These are phyloP conservation scores for Benincasa hispida DNA, from an alignment of 306 rosid species.

Conservation along the genomic window DNA sequence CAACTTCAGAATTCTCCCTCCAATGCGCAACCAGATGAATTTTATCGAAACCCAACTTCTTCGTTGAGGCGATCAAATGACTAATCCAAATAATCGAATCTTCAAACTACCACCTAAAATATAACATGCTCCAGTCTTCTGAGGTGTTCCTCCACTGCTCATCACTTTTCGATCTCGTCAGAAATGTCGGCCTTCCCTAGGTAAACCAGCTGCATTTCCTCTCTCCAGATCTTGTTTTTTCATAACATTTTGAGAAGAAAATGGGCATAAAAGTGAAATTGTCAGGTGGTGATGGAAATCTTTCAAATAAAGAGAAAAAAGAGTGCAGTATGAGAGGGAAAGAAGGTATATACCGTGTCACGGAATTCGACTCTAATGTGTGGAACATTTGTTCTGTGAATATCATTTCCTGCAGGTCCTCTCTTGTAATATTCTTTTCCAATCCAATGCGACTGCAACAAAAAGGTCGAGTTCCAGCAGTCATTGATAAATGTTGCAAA, in stretches of 20 bases:
- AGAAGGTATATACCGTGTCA: slow-evolving; percentile 32
- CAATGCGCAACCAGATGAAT: background rate
- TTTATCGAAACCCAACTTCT: background rate
- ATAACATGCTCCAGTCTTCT: background rate
- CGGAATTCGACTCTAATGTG: slow-evolving; percentile 94
- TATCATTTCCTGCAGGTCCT: slow-evolving; percentile 93
- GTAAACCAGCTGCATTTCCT: slow-evolving; percentile 85
- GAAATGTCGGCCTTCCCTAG: slow-evolving; percentile 48
- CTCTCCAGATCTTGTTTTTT: slow-evolving; percentile 62
- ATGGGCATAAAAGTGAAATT: background rate
- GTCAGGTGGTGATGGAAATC: background rate
- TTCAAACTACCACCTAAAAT: background rate
- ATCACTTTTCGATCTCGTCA: slow-evolving; percentile 32
- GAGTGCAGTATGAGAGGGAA: background rate
- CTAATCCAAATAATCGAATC: background rate
- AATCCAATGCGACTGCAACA: slow-evolving; percentile 82
- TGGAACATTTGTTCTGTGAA: slow-evolving; percentile 90
- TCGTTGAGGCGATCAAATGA: background rate
- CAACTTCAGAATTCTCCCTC: background rate
- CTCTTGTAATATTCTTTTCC: slow-evolving; percentile 79
- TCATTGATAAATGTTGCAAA: background rate
- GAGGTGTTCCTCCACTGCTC: background rate
- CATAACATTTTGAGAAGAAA: slow-evolving; percentile 7
- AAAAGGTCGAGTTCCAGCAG: background rate
- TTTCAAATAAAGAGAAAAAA: background rate